Evolutionary conservation across 2,329 filamentous ascomycete genomes (phyloP), one percentile per base, ranked within the genome.

Genomic region (Botrytis byssoidea): DNA sequence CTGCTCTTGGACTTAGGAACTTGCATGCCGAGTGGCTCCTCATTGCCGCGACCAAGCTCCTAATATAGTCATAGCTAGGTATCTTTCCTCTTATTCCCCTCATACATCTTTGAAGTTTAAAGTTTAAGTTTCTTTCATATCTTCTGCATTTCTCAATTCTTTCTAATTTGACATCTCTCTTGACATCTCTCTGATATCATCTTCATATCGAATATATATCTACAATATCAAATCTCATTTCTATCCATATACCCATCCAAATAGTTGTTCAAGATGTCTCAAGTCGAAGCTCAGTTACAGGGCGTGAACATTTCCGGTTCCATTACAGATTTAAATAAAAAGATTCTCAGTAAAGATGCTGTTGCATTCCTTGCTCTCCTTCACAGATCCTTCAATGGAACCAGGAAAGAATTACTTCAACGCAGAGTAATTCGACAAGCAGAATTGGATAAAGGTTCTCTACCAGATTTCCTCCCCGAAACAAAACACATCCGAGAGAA

Each of bases 401-500:
- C 92, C 73, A 93, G 96, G 84, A 97, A 97, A 87, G 87, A 88
- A 67, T 90, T 99, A 61, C 90, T 99, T 72, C 92, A 98, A 85
- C 91, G 94, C 81, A 93, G 96, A 80, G 89, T 92, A 79, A 86
- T 91, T 78, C 93, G 95, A 81, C 96, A 98, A 86, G 92, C 92
- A 78, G 95, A 98, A 88, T 90, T 98, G 76, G 95, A 98, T 86
- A 92, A 92, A 82, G 96, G 96, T 78, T 85, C 90, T 72, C 88
- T 98, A 63, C 94, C 94, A 75, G 95, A 98, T 84, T 98, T 99
- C 87, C 89, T 98, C 71, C 93, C 95, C 74, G 94, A 98, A 88
- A 98, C 96, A 75, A 95, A 90, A 85, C 92, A 96, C 85, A 95
- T 99, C 83, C 94, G 96, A 80, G 95, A 98, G 80, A 93, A 97